These are phyloP conservation scores for Cladosporium sp. DNA, from an alignment of 2,329 filamentous ascomycete species.

Conservation along the genomic window DNA sequence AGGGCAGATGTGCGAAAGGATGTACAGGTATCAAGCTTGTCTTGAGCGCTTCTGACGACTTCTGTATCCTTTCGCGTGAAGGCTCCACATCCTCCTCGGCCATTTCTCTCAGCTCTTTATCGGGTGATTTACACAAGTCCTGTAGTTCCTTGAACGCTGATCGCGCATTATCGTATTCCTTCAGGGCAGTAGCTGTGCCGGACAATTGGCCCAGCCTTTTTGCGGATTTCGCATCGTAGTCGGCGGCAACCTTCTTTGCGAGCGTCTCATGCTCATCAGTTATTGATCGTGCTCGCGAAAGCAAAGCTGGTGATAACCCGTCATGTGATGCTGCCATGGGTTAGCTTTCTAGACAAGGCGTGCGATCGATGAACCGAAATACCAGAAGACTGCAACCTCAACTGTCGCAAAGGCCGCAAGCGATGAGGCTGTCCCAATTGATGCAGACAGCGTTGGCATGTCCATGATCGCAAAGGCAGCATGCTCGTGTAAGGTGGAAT, in stretches of 20 bases:
- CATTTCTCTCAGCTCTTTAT: constrained; percentile 56
- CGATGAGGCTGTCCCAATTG: constrained; percentile 1
- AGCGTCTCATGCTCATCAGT: constrained; percentile 54
- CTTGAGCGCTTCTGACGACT: constrained; percentile 65
- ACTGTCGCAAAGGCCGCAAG: not conserved
- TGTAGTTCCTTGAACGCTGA: constrained; percentile 66
- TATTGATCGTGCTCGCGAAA: constrained; percentile 53
- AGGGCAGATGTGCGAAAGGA: constrained; percentile 84
- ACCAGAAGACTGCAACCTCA: not conserved
- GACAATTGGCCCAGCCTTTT: constrained; percentile 56
- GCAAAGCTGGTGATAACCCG: constrained; percentile 49
- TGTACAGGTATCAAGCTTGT: constrained; percentile 78
- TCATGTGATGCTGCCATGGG: constrained; percentile 1
- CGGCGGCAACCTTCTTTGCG: constrained; percentile 47
- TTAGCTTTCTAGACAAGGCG: not conserved
- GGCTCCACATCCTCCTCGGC: constrained; percentile 66
- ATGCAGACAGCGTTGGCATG: constrained; percentile 7
- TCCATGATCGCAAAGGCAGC: constrained; percentile 5
- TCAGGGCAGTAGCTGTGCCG: constrained; percentile 48
- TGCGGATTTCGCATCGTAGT: constrained; percentile 54
- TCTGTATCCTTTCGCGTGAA: constrained; percentile 59
- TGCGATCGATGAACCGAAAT: not conserved
- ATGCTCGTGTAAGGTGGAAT: constrained; percentile 2
- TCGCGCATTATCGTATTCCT: constrained; percentile 55
- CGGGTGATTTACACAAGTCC: constrained; percentile 59